phyloP scores from a whole-genome alignment of 305 asterid species.

The Nicotiana rustica region DNA sequence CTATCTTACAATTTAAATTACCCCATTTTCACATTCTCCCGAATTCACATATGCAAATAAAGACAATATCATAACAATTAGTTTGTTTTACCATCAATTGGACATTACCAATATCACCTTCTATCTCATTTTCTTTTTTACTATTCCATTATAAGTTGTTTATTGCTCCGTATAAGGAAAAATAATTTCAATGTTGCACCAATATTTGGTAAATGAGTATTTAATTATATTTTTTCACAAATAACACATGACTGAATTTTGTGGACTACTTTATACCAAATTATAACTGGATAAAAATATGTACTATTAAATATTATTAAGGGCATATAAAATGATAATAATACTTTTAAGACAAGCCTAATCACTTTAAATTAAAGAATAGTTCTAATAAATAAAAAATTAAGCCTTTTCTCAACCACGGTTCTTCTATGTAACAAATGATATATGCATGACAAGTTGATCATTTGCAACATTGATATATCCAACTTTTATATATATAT shows the following conservation, averaged over 20 bases:
- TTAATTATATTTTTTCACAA: not conserved
- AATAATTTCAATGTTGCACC: not conserved
- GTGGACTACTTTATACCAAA: not conserved
- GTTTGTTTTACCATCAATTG: not conserved
- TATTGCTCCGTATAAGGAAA: not conserved
- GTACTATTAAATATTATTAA: not conserved
- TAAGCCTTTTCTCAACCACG: not conserved
- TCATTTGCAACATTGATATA: no score
- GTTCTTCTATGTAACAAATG: not conserved
- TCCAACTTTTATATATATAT: no score
- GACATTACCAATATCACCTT: not conserved
- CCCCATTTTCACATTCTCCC: no score
- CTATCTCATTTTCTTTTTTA: no score
- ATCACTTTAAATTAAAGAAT: not conserved
- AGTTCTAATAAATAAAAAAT: not conserved
- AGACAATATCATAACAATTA: no score
- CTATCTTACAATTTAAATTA: no score
- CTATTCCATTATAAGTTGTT: not conserved
- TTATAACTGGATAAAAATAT: not conserved
- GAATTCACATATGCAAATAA: no score
- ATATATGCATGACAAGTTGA: not conserved
- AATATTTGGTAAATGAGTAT: not conserved
- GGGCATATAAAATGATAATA: not conserved
- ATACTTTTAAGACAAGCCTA: not conserved
- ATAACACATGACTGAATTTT: no score